Evolutionary conservation across 352 stramenopile genomes (phyloP).

Genomic region (Phytophthora citrophthora): DNA sequence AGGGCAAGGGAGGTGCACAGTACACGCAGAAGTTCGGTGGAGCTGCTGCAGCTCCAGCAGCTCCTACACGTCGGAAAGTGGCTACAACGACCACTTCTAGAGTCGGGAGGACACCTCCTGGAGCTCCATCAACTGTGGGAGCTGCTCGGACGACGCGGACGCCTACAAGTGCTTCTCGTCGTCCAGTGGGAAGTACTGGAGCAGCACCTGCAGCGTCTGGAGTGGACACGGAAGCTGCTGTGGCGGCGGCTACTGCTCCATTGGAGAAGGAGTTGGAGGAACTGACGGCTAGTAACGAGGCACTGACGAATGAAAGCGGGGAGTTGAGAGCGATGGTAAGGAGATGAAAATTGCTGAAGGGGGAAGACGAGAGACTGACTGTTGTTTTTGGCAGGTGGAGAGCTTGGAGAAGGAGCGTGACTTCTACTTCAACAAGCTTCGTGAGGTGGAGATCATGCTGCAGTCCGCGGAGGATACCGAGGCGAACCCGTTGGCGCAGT

Average conservation of each 20-base stretch:
- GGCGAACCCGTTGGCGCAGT: conserved; percentile 61
- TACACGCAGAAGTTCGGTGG: conserved; percentile 79
- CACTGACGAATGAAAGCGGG: conserved; percentile 79
- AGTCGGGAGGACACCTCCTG: conserved; percentile 50
- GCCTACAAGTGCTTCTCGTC: conserved; percentile 38
- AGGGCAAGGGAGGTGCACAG: conserved; percentile 93
- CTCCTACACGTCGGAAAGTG: conserved; percentile 55
- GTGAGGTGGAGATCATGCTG: conserved; percentile 97
- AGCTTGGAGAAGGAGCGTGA: conserved; percentile 95
- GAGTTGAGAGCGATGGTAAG: conserved; percentile 76
- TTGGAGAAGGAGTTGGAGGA: conserved; percentile 83
- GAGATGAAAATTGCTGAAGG: not conserved
- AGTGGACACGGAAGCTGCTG: conserved; percentile 35
- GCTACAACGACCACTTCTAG: conserved; percentile 33
- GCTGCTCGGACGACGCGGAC: conserved; percentile 18
- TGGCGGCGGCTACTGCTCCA: conserved; percentile 45
- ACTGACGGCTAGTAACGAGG: conserved; percentile 65
- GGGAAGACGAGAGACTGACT: conserved; percentile 4
- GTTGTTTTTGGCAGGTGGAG: conserved; percentile 62
- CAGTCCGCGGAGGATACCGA: conserved; percentile 71
- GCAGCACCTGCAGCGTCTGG: conserved; percentile 9
- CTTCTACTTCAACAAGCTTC: conserved; percentile 99
- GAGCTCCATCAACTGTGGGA: conserved; percentile 39
- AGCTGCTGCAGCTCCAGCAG: conserved; percentile 16
- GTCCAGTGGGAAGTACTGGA: conserved; percentile 34